Conservation (phyloP, 148 eudicot species). For the Limonium bicolor region DNA sequence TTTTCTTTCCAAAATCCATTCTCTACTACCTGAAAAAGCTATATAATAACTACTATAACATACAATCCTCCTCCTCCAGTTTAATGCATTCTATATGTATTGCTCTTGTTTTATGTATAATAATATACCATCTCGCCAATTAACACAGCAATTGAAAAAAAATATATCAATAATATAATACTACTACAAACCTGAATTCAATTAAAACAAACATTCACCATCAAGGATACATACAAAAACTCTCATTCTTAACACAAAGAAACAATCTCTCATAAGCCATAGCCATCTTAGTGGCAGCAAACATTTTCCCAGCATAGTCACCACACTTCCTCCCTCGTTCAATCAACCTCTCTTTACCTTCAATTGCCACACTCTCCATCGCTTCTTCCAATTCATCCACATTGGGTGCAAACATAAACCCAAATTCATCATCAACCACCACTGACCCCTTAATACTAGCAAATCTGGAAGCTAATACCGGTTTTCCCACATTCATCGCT, state of each 20-base stretch:
- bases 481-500: conserved; percentile 24
- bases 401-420: conserved; percentile 24
- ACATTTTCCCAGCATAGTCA: conserved; percentile 14
- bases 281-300: conserved; percentile 25
- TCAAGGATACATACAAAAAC: conserved; percentile 18
- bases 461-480: conserved; percentile 17
- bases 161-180: no score
- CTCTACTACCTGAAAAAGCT: no score
- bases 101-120: no score
- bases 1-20: no score
- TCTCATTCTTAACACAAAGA: conserved; percentile 21
- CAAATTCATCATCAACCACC: conserved; percentile 17
- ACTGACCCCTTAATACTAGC: conserved; percentile 26
- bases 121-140: no score
- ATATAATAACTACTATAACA: no score
- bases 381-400: conserved; percentile 13
- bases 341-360: conserved; percentile 11
- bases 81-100: no score
- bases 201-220: neutral
- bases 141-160: no score
- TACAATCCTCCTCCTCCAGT: no score
- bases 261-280: conserved; percentile 31
- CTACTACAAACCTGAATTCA: no score
- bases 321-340: conserved; percentile 11
- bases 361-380: conserved; percentile 9